Percentiles rank a stretch among this genome's conserved stretches.
These are phyloP conservation scores for Leccinum fallax DNA, from an alignment of 1,284 basidiomycete species.

Conservation along the genomic window DNA sequence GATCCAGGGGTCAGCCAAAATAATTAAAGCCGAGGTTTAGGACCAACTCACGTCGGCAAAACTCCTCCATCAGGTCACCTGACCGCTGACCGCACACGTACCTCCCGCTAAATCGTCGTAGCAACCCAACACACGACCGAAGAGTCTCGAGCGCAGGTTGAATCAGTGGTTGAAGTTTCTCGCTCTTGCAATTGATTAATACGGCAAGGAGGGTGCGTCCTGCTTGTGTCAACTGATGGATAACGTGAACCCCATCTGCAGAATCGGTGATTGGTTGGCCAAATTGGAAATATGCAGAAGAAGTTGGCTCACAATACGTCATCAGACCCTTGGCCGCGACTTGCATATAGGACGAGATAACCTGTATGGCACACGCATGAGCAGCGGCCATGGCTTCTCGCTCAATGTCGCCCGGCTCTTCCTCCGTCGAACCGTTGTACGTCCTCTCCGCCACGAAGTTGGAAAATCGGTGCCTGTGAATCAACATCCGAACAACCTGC, in stretches of 20 bases:
- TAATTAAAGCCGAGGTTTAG: neutral
- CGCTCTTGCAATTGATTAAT: constrained; percentile 76
- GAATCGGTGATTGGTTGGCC: constrained; percentile 15
- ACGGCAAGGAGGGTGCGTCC: constrained; percentile 86
- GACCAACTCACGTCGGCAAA: constrained; percentile 77
- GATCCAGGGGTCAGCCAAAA: constrained; percentile 15
- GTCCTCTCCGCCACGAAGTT: constrained; percentile 67
- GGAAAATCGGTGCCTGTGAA: constrained; percentile 75
- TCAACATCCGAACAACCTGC: constrained; percentile 81
- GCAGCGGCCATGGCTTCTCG: constrained; percentile 69
- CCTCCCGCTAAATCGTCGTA: constrained; percentile 77
- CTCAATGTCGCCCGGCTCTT: constrained; percentile 63
- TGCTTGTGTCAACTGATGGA: constrained; percentile 91
- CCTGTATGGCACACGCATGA: constrained; percentile 73
- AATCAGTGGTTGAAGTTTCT: constrained; percentile 70
- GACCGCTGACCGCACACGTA: constrained; percentile 87
- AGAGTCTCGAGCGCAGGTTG: constrained; percentile 81
- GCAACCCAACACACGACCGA: constrained; percentile 79
- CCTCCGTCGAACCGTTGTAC: constrained; percentile 48
- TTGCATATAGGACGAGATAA: constrained; percentile 80
- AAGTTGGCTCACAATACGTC: constrained; percentile 78
- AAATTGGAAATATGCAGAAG: constrained; percentile 5
- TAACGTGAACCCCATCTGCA: constrained; percentile 88
- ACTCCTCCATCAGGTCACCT: constrained; percentile 90
- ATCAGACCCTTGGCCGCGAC: constrained; percentile 86